Percentiles rank a stretch among this genome's conserved stretches.
Evolutionary conservation across 2,329 filamentous ascomycete species (phyloP).

Genomic region (Talaromyces sp.): DNA sequence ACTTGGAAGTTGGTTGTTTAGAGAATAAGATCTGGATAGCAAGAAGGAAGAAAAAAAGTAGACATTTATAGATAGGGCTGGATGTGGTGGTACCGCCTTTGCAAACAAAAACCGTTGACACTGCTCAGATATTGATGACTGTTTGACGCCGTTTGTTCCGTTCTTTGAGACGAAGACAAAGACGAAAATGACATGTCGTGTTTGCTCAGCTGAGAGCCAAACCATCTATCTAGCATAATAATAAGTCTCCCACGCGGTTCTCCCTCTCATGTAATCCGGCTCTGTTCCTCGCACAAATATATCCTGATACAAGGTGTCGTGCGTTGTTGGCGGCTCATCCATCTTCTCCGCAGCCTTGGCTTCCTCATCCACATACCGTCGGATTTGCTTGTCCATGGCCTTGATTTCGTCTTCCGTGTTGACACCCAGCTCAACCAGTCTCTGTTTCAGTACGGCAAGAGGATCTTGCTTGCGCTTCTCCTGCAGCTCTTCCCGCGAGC

Average conservation of each 20-base stretch:
- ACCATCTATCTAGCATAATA: constrained; percentile 37
- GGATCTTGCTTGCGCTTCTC: constrained; percentile 95
- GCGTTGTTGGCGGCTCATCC: constrained; percentile 66
- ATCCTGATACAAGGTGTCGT: constrained; percentile 82
- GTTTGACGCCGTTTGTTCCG: neutral
- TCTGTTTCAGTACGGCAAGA: constrained; percentile 89
- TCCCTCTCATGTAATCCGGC: constrained; percentile 74
- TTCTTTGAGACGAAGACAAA: neutral
- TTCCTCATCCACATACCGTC: constrained; percentile 74
- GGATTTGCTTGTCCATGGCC: constrained; percentile 82
- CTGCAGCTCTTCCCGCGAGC: constrained; percentile 94
- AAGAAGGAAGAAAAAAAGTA: neutral
- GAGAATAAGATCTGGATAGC: no score
- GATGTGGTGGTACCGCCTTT: neutral
- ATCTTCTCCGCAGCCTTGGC: constrained; percentile 81
- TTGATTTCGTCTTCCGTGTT: constrained; percentile 86
- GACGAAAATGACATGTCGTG: neutral
- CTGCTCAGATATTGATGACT: neutral
- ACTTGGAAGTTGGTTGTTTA: neutral
- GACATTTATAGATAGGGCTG: neutral
- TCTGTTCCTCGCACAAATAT: constrained; percentile 81
- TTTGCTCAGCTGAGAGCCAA: neutral
- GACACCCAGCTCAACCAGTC: constrained; percentile 86
- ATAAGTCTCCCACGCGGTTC: constrained; percentile 79
- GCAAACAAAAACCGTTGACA: neutral